Base-by-base conservation (phyloP, 2,329 filamentous ascomycete genomes). In the Phialophora tarda region DNA sequence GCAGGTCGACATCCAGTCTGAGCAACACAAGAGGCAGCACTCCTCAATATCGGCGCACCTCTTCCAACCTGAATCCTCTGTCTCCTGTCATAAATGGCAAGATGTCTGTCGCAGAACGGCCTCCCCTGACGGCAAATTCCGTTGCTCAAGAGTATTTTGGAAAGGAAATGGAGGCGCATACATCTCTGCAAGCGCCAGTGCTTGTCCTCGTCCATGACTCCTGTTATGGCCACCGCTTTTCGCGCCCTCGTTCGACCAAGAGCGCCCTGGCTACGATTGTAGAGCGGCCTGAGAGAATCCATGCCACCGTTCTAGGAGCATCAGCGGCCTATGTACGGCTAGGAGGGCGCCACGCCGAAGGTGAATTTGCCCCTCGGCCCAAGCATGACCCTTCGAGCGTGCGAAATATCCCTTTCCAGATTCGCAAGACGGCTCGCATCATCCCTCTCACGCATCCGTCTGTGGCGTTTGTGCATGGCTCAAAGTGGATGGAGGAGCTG, bases 221-320 rank as follows among this genome's bases (percentile, higher is more conserved):
- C 61, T 97, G 94, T 78, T 99, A 98, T 76, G 93, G 94, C 26
- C 95, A 99, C 79, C 89, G 93, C 24, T 99, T 89, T 78, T 92
- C 93, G 11, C 86, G 95, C 53, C 92, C 92, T 3, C 89, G 91
- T 72, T 90, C 92, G 0, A 89, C 88, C 24, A 90, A 90, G 73
- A 84, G 82, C 53, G 85, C 86, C 17, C 83, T 98, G 1, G 87
- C 83, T 73, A 91, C 89, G 64, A 97, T 99, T 71, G 93, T 99
- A 57, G 95, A 99, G 79, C 86, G 95, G 11, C 95, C 95, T 0
- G 95, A 99, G 80, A 85, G 95, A 66, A 88, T 99, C 70, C 91
- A 91, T 72, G 95, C 95, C 4, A 88, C 88, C 67, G 86, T 94
- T 0, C 76, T 97, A 58, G 95, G 95, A 2, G 84, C 97, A 5